Evolutionary conservation across 768 basidiomycete species (phyloP).

Genomic region (Boletus sp.): DNA sequence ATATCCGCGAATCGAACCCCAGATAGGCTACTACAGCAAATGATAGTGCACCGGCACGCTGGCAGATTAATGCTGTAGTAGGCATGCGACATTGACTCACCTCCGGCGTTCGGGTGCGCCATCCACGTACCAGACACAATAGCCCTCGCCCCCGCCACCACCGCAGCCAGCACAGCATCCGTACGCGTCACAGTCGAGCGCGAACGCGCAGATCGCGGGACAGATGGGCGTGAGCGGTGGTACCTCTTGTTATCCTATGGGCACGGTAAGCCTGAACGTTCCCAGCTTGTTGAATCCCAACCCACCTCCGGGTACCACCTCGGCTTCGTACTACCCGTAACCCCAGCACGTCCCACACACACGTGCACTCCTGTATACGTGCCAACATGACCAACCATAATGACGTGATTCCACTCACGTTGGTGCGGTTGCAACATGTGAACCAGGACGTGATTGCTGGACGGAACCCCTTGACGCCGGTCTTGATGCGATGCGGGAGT

Average conservation of each 20-base stretch:
- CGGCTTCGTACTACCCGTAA: conserved; percentile 74
- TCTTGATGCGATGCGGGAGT: conserved; percentile 89
- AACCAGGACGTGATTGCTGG: conserved; percentile 72
- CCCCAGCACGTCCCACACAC: conserved; percentile 33
- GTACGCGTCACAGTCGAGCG: conserved; percentile 26
- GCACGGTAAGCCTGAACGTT: conserved; percentile 20
- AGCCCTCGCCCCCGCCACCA: conserved; percentile 28
- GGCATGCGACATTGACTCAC: no score
- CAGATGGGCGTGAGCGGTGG: conserved; percentile 15
- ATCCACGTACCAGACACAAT: conserved; percentile 24
- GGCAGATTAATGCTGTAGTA: no score
- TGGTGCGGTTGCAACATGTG: conserved; percentile 88
- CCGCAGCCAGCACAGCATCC: conserved; percentile 22
- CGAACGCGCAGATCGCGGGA: conserved; percentile 20
- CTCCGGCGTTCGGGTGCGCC: no score
- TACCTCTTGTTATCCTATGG: conserved; percentile 17
- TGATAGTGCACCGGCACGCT: no score
- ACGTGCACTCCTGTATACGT: conserved; percentile 57
- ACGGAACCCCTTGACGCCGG: conserved; percentile 86
- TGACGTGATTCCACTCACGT: conserved; percentile 90
- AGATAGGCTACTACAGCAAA: no score
- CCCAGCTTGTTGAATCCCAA: conserved; percentile 42
- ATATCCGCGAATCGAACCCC: no score
- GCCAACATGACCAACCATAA: no score
- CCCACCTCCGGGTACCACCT: conserved; percentile 38